phyloP scores from a whole-genome alignment of 768 basidiomycete genomes.

The Suillus subalutaceus region DNA sequence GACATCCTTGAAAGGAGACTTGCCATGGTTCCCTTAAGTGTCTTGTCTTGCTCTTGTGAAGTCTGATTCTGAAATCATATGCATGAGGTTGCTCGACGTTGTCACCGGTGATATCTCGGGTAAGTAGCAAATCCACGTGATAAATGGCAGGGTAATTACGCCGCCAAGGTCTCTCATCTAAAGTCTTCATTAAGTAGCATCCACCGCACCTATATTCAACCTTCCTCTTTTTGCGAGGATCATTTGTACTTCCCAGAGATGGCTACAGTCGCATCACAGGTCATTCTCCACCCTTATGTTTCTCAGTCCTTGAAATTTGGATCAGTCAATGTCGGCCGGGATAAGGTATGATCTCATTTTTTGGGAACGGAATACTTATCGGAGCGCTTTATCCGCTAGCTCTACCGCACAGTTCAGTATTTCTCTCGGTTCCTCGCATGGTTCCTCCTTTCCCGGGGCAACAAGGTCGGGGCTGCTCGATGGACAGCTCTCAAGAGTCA shows the following conservation, averaged over 20 bases:
- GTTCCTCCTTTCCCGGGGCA: conserved; percentile 70
- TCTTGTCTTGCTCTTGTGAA: conserved; percentile 6
- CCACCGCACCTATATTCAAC: conserved; percentile 3
- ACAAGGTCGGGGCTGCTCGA: conserved; percentile 69
- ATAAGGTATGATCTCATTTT: conserved; percentile 64
- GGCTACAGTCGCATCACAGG: conserved; percentile 61
- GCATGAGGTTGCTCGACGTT: background rate
- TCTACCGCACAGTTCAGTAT: conserved; percentile 91
- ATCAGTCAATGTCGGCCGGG: conserved; percentile 82
- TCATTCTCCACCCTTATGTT: conserved; percentile 84
- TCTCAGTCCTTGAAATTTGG: conserved; percentile 77
- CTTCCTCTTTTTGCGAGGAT: conserved; percentile 20
- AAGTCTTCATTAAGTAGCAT: background rate
- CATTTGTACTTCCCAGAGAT: conserved; percentile 18
- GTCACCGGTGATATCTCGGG: conserved; percentile 5
- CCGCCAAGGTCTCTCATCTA: background rate
- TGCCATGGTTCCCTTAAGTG: background rate
- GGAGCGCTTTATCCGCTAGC: conserved; percentile 44
- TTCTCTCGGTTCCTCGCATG: conserved; percentile 88
- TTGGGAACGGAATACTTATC: background rate
- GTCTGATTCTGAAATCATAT: background rate
- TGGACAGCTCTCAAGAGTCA: conserved; percentile 88
- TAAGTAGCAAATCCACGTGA: conserved; percentile 31
- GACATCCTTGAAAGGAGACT: background rate
- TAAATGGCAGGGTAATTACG: conserved; percentile 21